Conservation (phyloP, 2,329 filamentous ascomycete genomes). For the Colletotrichum musicola region DNA sequence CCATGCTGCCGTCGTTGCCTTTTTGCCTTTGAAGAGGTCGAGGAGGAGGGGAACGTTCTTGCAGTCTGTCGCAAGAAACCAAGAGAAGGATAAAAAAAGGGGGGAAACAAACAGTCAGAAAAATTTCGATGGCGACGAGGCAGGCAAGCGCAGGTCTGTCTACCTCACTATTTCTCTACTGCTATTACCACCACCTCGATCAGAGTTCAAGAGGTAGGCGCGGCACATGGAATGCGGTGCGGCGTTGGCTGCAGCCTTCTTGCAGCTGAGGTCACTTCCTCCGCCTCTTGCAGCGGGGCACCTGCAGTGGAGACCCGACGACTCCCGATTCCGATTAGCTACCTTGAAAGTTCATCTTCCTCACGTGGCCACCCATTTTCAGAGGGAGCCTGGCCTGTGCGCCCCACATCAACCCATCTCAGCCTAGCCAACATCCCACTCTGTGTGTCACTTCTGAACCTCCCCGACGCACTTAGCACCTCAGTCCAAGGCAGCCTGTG, state of each 20-base stretch:
- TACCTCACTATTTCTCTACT: not conserved
- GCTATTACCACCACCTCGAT: too few species aligned
- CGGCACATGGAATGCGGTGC: conserved; percentile 38
- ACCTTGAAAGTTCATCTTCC: conserved; percentile 38
- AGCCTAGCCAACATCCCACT: conserved; percentile 31
- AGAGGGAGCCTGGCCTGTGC: conserved; percentile 34
- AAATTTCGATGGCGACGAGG: not conserved
- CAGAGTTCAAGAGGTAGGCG: conserved; percentile 18
- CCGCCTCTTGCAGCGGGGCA: conserved; percentile 36
- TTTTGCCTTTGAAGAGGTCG: conserved; percentile 6
- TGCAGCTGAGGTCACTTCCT: conserved; percentile 39
- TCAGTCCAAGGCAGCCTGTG: conserved; percentile 32
- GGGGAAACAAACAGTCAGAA: not conserved
- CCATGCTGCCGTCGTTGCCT: conserved; percentile 26
- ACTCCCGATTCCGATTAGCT: conserved; percentile 40
- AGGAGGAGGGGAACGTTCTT: not conserved
- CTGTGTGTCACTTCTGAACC: conserved; percentile 19
- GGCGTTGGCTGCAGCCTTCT: conserved; percentile 39
- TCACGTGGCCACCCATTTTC: conserved; percentile 39
- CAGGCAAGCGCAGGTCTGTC: conserved; percentile 19
- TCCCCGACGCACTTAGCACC: not conserved
- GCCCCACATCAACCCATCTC: conserved; percentile 28
- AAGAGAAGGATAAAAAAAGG: not conserved
- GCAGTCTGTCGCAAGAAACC: conserved; percentile 1
- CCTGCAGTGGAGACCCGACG: conserved; percentile 33